Evolutionary conservation across 306 rosid species (phyloP).

Genomic region (Quercus mongolica): DNA sequence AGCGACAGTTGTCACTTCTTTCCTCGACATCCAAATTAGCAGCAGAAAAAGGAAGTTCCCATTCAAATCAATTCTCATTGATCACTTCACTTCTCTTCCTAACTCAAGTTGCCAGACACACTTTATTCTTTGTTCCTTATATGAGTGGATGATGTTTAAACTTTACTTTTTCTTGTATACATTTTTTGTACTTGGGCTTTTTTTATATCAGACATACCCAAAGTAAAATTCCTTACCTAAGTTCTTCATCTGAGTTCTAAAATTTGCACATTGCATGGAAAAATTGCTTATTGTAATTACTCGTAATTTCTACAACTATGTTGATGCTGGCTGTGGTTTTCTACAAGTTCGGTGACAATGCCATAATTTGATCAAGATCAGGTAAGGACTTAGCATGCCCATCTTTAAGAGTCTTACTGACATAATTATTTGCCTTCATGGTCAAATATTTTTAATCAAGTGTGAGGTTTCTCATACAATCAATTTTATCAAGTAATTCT

Average conservation of each 20-base stretch:
- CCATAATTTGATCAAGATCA: conserved; percentile 77
- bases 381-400: conserved; percentile 28
- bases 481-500: background rate
- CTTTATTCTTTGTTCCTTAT: background rate
- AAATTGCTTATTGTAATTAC: too few species aligned
- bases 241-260: too few species aligned
- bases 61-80: background rate
- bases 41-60: background rate
- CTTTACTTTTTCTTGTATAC: background rate
- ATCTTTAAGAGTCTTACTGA: conserved; percentile 4
- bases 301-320: too few species aligned
- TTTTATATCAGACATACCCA: too few species aligned
- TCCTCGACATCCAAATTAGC: background rate
- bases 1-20: background rate
- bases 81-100: background rate
- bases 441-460: background rate
- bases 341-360: conserved; percentile 77
- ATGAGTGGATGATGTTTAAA: background rate
- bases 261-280: too few species aligned
- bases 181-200: too few species aligned
- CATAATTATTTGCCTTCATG: conserved; percentile 12
- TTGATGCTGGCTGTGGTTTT: conserved; percentile 14
- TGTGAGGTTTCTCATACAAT: background rate
- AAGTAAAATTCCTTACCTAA: too few species aligned
- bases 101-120: background rate